Base-by-base conservation (phyloP, 257 asterid genomes). In the Solanum piurae region DNA sequence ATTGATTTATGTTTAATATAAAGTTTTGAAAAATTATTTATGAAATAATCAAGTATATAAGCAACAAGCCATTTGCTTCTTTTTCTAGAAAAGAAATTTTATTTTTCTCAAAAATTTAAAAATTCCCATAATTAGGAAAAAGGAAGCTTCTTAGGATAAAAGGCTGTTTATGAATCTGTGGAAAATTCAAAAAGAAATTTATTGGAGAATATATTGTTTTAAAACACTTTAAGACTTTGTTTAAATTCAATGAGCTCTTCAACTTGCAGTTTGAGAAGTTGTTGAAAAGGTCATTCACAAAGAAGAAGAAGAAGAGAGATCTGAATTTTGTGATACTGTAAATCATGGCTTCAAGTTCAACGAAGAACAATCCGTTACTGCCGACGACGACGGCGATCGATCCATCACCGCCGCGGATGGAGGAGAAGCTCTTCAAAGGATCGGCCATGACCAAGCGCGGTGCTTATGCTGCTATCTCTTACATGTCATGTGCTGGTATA, bases 361-460 rank as follows among this genome's bases (percentile, higher is more conserved):
- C 66, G 34, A 86, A 72, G 72, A 91, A 91, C 93, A 89, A 83
- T 91, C 87, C 94, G 88, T 27, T 93, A 89, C 91, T 97, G 23
- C 98, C 98, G 1, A 90, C 89, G 90, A 91, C 94, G 89, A 85
- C 93, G 74, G 83, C 71, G 86, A 98, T 93, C 87, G 99, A 95
- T 90, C 85, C 96, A 86, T 86, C 93, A 90, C 86, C 95, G 31
- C 37, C 52, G 18, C 83, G 88, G 62, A 88, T 91, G 89, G 99
- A 97, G 60, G 98, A 97, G 89, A 95, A 93, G 93, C 88, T 95
- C 89, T 95, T 97, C 91, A 97, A 93, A 91, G 98, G 99, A 87
- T 97, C 99, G 76, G 91, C 94, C 83, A 97, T 97, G 99, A 93
- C 98, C 71, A 93, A 94, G 80, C 98, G 99, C 86, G 99, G 99